Conservation (phyloP, 2,329 filamentous ascomycete genomes). For the Fusarium luffae region DNA sequence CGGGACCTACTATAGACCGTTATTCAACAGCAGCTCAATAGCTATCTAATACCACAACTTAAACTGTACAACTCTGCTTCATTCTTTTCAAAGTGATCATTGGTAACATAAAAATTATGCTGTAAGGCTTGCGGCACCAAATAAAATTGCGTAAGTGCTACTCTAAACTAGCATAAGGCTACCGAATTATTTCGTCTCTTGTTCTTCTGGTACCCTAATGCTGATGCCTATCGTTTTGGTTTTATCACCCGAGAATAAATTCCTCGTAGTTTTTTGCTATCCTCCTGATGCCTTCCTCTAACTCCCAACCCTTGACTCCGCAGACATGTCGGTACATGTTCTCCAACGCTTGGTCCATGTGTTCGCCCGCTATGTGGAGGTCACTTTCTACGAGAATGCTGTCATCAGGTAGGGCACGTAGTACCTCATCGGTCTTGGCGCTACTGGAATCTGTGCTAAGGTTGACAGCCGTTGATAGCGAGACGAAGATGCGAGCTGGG, state of each 20-base stretch:
- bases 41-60: slow-evolving; percentile 31
- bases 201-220: neutral
- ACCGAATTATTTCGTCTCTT: neutral
- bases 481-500: slow-evolving; percentile 84
- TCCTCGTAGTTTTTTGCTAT: slow-evolving; percentile 80
- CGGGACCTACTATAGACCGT: slow-evolving; percentile 6
- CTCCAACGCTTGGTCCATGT: slow-evolving; percentile 83
- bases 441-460: slow-evolving; percentile 63
- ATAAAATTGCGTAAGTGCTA: neutral
- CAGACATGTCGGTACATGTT: slow-evolving; percentile 82
- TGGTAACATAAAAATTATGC: neutral
- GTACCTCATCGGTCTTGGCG: slow-evolving; percentile 68
- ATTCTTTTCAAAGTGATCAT: neutral
- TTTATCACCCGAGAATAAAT: slow-evolving; percentile 74
- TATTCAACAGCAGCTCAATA: slow-evolving; percentile 23
- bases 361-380: slow-evolving; percentile 80
- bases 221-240: neutral
- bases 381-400: slow-evolving; percentile 90
- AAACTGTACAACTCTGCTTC: slow-evolving; percentile 8
- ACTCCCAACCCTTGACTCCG: slow-evolving; percentile 77
- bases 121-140: neutral
- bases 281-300: slow-evolving; percentile 75
- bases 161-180: neutral
- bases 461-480: slow-evolving; percentile 88
- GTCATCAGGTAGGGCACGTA: slow-evolving; percentile 80